Evolutionary conservation across 75 land plant species (phyloP), one percentile per base, ranked within the genome.

Genomic region (Selaginella tamariscina): DNA sequence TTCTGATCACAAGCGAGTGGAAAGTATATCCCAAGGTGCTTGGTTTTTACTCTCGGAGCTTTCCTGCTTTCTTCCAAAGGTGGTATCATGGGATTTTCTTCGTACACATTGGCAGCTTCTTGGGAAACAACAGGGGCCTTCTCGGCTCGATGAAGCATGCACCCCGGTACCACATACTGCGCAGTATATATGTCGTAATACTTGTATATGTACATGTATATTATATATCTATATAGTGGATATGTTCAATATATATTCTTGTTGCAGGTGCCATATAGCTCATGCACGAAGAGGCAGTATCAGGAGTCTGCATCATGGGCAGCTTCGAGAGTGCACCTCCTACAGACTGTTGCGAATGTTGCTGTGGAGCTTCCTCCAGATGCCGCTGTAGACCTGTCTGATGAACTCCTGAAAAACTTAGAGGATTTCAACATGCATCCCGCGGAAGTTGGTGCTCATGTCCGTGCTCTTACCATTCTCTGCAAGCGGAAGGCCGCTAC

Each of bases 391-490:
- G 92, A 85, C 27, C 66, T 91, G 62, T 91, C 92, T 29, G 79
- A 74, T 29, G 80, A 85, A 31, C 71, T 88, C 70, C 82, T 91
- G 2, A 54, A 68, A 56, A 70, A 87, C 20, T 64, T 91, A 72
- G 80, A 85, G 70, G 75, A 75, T n/a, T 91, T 91, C 68, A 77
- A 78, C 69, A 87, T 91, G 96, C 89, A 91, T 68, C 77, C 85
- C 26, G 78, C 83, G 28, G 96, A 91, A 91, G 96, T 91, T 33
- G 84, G 85, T 56, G 96, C 96, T 57, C 96, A 91, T 80, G 85
- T 83, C 23, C 81, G 83, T 64, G 85, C 92, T 22, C 83, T 91
- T 15, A 82, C 67, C 72, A 83, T 81, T 56, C 71, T 91, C 28
- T 88, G 96, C 82, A 87, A 78, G 68, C 72, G 79, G 24, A 82